A percentile compares a stretch with the other conserved stretches of the same genome.
Evolutionary conservation across 2,329 filamentous ascomycete species (phyloP).

Genomic region (Hymenoscyphus linearis): DNA sequence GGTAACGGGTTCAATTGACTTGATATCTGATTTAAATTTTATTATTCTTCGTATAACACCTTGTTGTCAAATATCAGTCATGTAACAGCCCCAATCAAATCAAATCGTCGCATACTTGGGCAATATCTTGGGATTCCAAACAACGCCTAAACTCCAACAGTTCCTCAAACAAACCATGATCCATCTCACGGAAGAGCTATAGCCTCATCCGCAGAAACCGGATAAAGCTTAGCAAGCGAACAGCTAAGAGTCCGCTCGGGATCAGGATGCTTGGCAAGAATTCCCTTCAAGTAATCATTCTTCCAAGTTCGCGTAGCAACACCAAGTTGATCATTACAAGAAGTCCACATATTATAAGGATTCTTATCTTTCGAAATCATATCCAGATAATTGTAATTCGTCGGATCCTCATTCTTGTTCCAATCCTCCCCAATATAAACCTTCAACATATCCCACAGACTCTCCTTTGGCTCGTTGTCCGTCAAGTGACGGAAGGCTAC

Average conservation of each 20-base stretch:
- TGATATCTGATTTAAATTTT: neutral
- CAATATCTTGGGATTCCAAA: neutral
- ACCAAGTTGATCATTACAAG: neutral
- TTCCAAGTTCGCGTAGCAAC: neutral
- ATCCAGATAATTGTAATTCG: neutral
- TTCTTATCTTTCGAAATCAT: neutral
- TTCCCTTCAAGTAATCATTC: neutral
- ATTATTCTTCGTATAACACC: too few species aligned
- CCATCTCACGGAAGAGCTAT: neutral
- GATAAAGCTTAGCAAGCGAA: neutral
- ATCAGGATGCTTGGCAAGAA: neutral
- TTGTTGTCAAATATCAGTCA: too few species aligned
- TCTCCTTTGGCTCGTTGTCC: neutral
- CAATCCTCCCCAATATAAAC: neutral
- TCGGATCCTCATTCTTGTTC: neutral
- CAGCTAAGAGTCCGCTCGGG: neutral
- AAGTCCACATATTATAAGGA: neutral
- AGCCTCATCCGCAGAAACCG: neutral
- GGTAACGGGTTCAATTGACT: neutral
- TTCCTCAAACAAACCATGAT: neutral
- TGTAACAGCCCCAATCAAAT: too few species aligned
- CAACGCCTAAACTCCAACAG: neutral
- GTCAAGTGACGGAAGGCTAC: neutral
- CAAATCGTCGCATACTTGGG: too few species aligned
- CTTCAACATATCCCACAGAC: neutral